These are phyloP conservation scores for Taxawa tesnikishii DNA, from an alignment of 2,329 filamentous ascomycete species.

Conservation along the genomic window DNA sequence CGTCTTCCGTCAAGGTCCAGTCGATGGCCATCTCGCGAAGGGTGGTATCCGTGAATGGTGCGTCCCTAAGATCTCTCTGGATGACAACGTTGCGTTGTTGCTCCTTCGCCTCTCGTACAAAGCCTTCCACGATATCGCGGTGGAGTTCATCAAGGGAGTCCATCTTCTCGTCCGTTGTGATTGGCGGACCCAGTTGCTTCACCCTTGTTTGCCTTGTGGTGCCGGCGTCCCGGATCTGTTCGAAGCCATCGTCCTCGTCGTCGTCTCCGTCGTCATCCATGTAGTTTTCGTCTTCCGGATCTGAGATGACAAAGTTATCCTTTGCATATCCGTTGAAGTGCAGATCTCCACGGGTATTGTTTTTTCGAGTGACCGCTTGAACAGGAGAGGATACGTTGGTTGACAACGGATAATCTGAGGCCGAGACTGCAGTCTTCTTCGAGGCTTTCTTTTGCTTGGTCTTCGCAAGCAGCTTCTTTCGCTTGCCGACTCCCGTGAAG, in stretches of 20 bases:
- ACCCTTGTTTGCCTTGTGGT: slow-evolving; percentile 24
- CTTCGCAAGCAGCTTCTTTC: slow-evolving; percentile 18
- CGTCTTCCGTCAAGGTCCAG: slow-evolving; percentile 49
- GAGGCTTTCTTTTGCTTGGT: slow-evolving; percentile 16
- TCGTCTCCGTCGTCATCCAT: slow-evolving; percentile 26
- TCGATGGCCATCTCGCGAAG: slow-evolving; percentile 61
- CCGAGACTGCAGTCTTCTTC: slow-evolving; percentile 21
- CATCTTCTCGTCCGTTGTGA: slow-evolving; percentile 44
- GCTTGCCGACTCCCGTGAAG: slow-evolving; percentile 16
- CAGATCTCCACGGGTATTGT: slow-evolving; percentile 15
- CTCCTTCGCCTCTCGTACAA: slow-evolving; percentile 49
- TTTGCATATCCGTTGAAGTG: slow-evolving; percentile 21
- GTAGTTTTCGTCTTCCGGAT: slow-evolving; percentile 20
- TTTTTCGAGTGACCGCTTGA: slow-evolving; percentile 29
- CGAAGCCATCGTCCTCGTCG: slow-evolving; percentile 37
- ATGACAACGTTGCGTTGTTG: slow-evolving; percentile 51
- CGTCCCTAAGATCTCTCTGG: slow-evolving; percentile 41
- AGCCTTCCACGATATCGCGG: slow-evolving; percentile 49
- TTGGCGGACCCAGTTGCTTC: slow-evolving; percentile 42
- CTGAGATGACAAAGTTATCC: slow-evolving; percentile 23
- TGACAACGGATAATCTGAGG: slow-evolving; percentile 42
- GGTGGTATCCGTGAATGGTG: slow-evolving; percentile 55
- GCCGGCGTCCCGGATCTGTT: slow-evolving; percentile 20
- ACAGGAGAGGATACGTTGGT: slow-evolving; percentile 57
- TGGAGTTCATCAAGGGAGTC: slow-evolving; percentile 47